phyloP scores from a whole-genome alignment of 2,329 filamentous ascomycete species.

The Fusarium aywerte region DNA sequence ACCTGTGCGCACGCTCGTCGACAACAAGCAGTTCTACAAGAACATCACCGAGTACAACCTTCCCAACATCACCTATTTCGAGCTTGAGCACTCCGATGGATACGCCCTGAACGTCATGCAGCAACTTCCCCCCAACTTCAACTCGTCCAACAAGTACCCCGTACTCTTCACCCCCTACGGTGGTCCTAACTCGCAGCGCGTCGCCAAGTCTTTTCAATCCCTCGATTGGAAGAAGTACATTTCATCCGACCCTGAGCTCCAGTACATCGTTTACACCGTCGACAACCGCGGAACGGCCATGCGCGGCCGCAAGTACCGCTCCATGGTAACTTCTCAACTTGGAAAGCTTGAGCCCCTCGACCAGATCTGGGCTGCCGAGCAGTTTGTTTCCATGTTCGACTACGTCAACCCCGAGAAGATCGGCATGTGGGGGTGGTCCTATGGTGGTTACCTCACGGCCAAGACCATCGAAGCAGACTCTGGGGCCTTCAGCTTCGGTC shows the following conservation, averaged over 20 bases:
- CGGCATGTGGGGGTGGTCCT: constrained; percentile 76
- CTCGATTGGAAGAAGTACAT: constrained; percentile 72
- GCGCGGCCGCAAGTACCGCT: constrained; percentile 71
- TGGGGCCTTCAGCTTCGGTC: constrained; percentile 69
- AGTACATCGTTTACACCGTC: constrained; percentile 74
- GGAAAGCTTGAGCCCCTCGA: constrained; percentile 72
- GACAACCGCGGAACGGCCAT: constrained; percentile 75
- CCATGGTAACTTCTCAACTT: constrained; percentile 66
- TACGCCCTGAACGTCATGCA: constrained; percentile 73
- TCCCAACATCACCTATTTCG: constrained; percentile 72
- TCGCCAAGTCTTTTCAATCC: constrained; percentile 65
- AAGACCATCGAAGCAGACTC: constrained; percentile 73
- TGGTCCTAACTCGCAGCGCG: constrained; percentile 71
- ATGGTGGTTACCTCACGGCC: constrained; percentile 72
- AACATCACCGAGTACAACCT: constrained; percentile 69
- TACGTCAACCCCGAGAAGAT: constrained; percentile 70
- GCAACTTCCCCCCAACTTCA: constrained; percentile 72
- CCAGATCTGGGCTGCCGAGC: constrained; percentile 73
- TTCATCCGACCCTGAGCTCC: constrained; percentile 72
- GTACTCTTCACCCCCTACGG: constrained; percentile 75
- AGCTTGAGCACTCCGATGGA: constrained; percentile 70
- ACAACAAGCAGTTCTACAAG: constrained; percentile 67
- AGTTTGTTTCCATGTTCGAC: constrained; percentile 60
- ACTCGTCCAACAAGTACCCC: constrained; percentile 71
- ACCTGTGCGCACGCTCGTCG: constrained; percentile 67